Conservation (phyloP, 768 basidiomycete genomes). For the Suillus bovinus region DNA sequence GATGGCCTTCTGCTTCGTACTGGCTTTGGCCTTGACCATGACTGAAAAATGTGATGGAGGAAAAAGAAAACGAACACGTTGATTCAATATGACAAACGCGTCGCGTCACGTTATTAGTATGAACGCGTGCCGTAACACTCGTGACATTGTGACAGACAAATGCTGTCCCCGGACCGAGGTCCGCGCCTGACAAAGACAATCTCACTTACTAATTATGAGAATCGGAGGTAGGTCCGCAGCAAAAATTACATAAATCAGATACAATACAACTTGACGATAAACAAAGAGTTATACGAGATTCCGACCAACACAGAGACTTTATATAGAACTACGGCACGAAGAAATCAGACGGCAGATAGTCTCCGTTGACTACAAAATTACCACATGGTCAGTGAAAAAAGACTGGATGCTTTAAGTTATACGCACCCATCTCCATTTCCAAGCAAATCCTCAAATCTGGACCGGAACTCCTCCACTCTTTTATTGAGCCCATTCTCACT, state of each 20-base stretch:
- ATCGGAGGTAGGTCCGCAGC: neutral
- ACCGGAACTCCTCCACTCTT: constrained; percentile 29
- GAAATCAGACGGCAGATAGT: neutral
- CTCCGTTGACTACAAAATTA: neutral
- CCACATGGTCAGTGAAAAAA: neutral
- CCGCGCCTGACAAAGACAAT: neutral
- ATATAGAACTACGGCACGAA: neutral
- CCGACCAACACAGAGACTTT: neutral
- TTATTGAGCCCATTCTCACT: constrained; percentile 5
- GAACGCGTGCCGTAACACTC: constrained; percentile 11
- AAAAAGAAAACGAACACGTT: constrained; percentile 1
- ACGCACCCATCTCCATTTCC: constrained; percentile 24
- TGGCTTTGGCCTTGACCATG: constrained; percentile 53
- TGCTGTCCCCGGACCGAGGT: neutral
- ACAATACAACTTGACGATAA: neutral
- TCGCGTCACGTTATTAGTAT: constrained; percentile 13
- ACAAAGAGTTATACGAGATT: neutral
- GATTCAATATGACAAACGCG: constrained; percentile 11
- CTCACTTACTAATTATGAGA: neutral
- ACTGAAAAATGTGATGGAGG: constrained; percentile 12
- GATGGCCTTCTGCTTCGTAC: constrained; percentile 52
- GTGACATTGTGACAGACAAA: constrained; percentile 1
- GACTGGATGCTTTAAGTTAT: neutral
- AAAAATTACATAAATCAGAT: neutral
- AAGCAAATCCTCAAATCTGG: constrained; percentile 35